These are phyloP conservation scores for Cladobotryum protrusum DNA, from an alignment of 2,329 filamentous ascomycete genomes.

Conservation along the genomic window DNA sequence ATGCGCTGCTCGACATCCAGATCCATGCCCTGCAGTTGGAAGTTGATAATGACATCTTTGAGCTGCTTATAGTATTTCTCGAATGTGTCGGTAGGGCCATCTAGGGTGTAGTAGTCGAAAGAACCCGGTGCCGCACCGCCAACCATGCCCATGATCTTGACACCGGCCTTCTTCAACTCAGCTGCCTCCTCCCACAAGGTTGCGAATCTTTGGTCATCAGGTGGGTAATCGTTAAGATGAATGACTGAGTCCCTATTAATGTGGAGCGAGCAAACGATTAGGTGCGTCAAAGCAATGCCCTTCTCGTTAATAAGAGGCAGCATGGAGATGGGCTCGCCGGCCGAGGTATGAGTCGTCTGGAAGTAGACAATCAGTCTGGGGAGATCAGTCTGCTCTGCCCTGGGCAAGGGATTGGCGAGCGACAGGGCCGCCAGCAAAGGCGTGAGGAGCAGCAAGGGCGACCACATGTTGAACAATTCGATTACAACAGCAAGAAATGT, in stretches of 20 bases:
- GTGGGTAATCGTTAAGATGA: constrained; percentile 71
- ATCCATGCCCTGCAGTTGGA: constrained; percentile 61
- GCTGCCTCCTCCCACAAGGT: constrained; percentile 72
- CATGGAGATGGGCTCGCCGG: constrained; percentile 40
- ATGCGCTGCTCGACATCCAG: constrained; percentile 72
- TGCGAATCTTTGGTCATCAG: constrained; percentile 57
- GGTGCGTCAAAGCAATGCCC: constrained; percentile 57
- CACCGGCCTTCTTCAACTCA: constrained; percentile 61
- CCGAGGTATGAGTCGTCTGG: constrained; percentile 38
- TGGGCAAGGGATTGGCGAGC: constrained; percentile 1
- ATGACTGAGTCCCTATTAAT: constrained; percentile 61
- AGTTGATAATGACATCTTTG: constrained; percentile 53
- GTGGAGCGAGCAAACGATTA: constrained; percentile 79
- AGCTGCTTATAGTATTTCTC: constrained; percentile 69
- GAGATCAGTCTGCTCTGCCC: constrained; percentile 14
- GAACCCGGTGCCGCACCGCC: constrained; percentile 74
- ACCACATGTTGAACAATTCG: constrained; percentile 7
- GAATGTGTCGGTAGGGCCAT: constrained; percentile 54
- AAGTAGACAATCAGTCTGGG: constrained; percentile 45
- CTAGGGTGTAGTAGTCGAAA: constrained; percentile 43
- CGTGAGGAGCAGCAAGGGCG: constrained; percentile 3
- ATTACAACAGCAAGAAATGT: neutral
- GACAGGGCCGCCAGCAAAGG: constrained; percentile 10
- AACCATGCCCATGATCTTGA: constrained; percentile 78
- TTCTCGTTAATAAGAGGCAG: constrained; percentile 38